These are phyloP conservation scores for Canavalia gladiata DNA, from an alignment of 306 rosid genomes.

Conservation along the genomic window DNA sequence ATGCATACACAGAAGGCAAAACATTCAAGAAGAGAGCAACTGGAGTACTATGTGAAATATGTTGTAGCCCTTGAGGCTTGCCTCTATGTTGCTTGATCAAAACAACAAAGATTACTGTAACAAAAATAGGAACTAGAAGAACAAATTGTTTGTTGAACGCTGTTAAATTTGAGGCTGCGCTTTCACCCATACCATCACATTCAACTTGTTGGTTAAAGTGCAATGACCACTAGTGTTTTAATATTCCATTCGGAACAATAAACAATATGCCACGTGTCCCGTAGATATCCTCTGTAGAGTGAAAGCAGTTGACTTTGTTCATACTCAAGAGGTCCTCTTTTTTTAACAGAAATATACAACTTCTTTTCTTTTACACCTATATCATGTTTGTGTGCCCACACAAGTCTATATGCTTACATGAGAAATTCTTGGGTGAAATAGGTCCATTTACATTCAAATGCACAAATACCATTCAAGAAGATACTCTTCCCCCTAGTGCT, in stretches of 20 bases:
- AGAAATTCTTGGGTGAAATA: no score
- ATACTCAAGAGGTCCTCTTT: background rate
- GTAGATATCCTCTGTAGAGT: slow-evolving; percentile 13
- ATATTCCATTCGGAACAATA: slow-evolving; percentile 14
- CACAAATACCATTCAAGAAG: slow-evolving; percentile 29
- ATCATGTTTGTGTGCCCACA: no score
- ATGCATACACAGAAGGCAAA: background rate
- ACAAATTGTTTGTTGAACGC: background rate
- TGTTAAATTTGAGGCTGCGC: background rate
- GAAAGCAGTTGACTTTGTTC: slow-evolving; percentile 32
- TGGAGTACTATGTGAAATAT: background rate
- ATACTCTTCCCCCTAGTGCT: slow-evolving; percentile 32
- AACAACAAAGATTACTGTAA: background rate
- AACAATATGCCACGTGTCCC: slow-evolving; percentile 24
- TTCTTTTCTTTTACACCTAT: no score
- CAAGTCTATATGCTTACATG: no score
- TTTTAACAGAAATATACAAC: background rate
- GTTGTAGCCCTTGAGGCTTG: slow-evolving; percentile 25
- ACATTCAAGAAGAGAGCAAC: background rate
- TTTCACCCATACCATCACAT: slow-evolving; percentile 9
- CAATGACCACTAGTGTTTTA: slow-evolving; percentile 2
- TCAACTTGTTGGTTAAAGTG: slow-evolving; percentile 38
- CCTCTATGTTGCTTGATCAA: slow-evolving; percentile 8
- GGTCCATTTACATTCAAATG: background rate
- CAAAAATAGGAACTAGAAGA: background rate